A percentile compares a stretch with the other conserved stretches of the same genome.
Conservation (phyloP, 1,139 yeast genomes). For the Candida sp. region DNA sequence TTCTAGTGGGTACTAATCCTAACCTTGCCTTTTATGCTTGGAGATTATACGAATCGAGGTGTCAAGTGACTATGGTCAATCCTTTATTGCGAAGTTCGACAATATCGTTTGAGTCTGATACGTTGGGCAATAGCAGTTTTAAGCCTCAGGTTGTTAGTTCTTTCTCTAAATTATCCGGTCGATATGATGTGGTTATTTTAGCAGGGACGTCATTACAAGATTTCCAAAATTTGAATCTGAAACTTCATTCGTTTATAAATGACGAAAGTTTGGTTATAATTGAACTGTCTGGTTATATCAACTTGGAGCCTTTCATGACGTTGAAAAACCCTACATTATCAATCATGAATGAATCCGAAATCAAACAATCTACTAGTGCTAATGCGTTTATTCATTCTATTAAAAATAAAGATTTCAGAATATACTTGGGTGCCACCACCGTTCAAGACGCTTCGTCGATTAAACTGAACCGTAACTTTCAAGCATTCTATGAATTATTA, state of each 20-base stretch:
- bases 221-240: slow-evolving; percentile 30
- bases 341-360: slow-evolving; percentile 63
- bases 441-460: slow-evolving; percentile 6
- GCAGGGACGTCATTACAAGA: slow-evolving; percentile 40
- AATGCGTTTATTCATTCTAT: slow-evolving; percentile 24
- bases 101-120: slow-evolving; percentile 15
- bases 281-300: slow-evolving; percentile 70
- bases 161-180: slow-evolving; percentile 14
- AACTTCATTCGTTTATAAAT: slow-evolving; percentile 23
- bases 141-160: slow-evolving; percentile 19
- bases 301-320: slow-evolving; percentile 64
- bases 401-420: slow-evolving; percentile 32
- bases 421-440: slow-evolving; percentile 37
- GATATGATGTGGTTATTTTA: slow-evolving; percentile 34
- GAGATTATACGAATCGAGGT: slow-evolving; percentile 37
- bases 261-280: slow-evolving; percentile 49
- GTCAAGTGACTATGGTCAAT: slow-evolving; percentile 34
- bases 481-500: slow-evolving; percentile 28
- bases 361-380: slow-evolving; percentile 32
- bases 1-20: slow-evolving; percentile 44
- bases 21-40: slow-evolving; percentile 50
- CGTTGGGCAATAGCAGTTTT: slow-evolving; percentile 14
- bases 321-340: slow-evolving; percentile 43
- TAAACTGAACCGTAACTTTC: slow-evolving; percentile 15
- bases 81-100: slow-evolving; percentile 12